Evolutionary conservation across 2,329 filamentous ascomycete genomes (phyloP).

Genomic region (Neonectria punicea): DNA sequence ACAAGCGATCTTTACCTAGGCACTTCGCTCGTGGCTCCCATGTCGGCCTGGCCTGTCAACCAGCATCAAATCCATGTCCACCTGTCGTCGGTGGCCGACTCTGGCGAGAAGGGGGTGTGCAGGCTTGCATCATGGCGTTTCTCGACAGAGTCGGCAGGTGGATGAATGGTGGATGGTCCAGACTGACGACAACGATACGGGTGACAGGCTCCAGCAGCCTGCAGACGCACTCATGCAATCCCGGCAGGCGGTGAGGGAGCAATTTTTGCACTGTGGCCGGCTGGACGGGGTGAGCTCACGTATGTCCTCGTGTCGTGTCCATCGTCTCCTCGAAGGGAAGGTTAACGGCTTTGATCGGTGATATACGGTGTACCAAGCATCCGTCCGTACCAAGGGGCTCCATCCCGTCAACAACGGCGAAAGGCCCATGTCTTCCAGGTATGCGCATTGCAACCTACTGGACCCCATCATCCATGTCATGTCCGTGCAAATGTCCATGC

Average conservation of each 20-base stretch:
- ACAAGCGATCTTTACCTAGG: slow-evolving; percentile 29
- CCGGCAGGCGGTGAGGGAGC: slow-evolving; percentile 40
- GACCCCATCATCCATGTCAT: slow-evolving; percentile 7
- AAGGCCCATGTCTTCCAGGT: slow-evolving; percentile 15
- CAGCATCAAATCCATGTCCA: slow-evolving; percentile 33
- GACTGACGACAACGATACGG: slow-evolving; percentile 27
- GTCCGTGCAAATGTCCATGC: slow-evolving; percentile 13
- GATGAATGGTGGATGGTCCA: slow-evolving; percentile 11
- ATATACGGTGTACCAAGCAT: background rate
- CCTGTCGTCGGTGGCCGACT: slow-evolving; percentile 25
- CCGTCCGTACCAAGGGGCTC: slow-evolving; percentile 11
- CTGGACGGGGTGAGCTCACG: slow-evolving; percentile 12
- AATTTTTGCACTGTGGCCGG: slow-evolving; percentile 23
- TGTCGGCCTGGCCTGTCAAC: slow-evolving; percentile 39
- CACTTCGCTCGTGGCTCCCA: slow-evolving; percentile 43
- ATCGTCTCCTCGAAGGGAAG: background rate
- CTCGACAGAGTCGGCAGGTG: slow-evolving; percentile 31
- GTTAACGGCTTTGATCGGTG: background rate
- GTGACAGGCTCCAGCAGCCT: slow-evolving; percentile 30
- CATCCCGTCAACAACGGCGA: slow-evolving; percentile 7
- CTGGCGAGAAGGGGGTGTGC: slow-evolving; percentile 16
- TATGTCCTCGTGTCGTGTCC: background rate
- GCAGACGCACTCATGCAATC: slow-evolving; percentile 36
- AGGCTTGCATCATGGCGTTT: slow-evolving; percentile 32
- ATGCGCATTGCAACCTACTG: background rate